Evolutionary conservation across 2,329 filamentous ascomycete genomes (phyloP).

Genomic region (Pseudodiploospora longispora): DNA sequence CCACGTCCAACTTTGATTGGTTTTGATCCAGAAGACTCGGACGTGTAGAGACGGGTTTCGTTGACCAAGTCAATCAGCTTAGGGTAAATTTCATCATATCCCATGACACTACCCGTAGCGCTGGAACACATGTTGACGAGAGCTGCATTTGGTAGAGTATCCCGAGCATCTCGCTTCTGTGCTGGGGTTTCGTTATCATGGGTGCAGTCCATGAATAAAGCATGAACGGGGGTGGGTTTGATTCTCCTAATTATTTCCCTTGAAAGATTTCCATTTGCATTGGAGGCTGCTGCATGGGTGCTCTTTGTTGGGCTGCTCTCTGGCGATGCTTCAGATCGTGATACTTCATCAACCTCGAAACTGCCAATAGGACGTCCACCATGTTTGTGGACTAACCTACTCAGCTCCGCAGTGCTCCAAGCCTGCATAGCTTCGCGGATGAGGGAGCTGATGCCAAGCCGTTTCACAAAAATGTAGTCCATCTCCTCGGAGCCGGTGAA

Average conservation of each 20-base stretch:
- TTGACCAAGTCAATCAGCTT: constrained; percentile 87
- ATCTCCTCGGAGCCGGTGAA: constrained; percentile 94
- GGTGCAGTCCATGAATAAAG: constrained; percentile 97
- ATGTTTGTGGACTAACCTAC: constrained; percentile 85
- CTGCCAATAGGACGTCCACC: constrained; percentile 92
- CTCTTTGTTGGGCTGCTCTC: constrained; percentile 22
- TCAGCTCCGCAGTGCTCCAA: constrained; percentile 90
- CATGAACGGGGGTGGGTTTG: constrained; percentile 81
- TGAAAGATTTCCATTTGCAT: constrained; percentile 27
- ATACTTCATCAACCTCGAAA: constrained; percentile 87
- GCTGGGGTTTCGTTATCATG: constrained; percentile 96
- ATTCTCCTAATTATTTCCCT: constrained; percentile 70
- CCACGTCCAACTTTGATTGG: constrained; percentile 58
- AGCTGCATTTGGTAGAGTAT: constrained; percentile 89
- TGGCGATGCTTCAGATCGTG: constrained; percentile 45
- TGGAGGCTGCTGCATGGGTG: constrained; percentile 11
- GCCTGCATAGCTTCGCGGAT: constrained; percentile 98
- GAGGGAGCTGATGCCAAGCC: constrained; percentile 80
- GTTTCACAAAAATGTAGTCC: constrained; percentile 92
- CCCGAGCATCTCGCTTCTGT: constrained; percentile 87
- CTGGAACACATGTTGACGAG: constrained; percentile 94
- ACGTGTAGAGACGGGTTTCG: constrained; percentile 77
- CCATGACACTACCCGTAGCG: constrained; percentile 92
- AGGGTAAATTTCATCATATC: constrained; percentile 95
- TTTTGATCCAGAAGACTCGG: constrained; percentile 55